Percentiles rank a stretch among this genome's conserved stretches.
Evolutionary conservation across 208 protist genomes (phyloP).

Genomic region (Endotrypanum monterogeii): DNA sequence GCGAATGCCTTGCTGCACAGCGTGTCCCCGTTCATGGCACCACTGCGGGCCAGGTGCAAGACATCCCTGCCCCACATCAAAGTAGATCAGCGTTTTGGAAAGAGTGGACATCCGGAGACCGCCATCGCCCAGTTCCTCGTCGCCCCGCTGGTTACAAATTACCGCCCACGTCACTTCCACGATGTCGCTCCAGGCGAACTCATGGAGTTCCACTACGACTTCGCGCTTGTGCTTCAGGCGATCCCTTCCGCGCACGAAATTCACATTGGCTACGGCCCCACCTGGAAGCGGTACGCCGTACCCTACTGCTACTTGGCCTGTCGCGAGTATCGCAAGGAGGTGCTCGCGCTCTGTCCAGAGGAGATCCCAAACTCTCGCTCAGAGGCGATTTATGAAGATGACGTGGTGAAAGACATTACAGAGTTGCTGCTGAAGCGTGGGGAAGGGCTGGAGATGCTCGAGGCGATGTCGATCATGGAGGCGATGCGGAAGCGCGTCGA

Average conservation of each 20-base stretch:
- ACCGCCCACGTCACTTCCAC: conserved; percentile 88
- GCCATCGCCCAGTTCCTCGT: conserved; percentile 88
- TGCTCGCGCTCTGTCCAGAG: conserved; percentile 80
- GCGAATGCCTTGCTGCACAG: conserved; percentile 84
- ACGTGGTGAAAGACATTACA: conserved; percentile 87
- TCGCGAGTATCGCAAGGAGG: conserved; percentile 77
- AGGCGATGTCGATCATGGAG: conserved; percentile 68
- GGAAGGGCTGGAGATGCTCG: conserved; percentile 72
- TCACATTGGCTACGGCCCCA: conserved; percentile 79
- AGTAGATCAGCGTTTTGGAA: conserved; percentile 89
- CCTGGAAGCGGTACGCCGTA: conserved; percentile 88
- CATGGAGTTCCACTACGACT: conserved; percentile 91
- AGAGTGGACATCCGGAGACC: conserved; percentile 81
- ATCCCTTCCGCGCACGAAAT: conserved; percentile 57
- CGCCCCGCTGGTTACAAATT: conserved; percentile 85
- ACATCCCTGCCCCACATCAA: conserved; percentile 89
- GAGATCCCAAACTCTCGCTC: conserved; percentile 84
- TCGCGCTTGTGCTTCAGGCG: conserved; percentile 68
- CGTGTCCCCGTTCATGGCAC: conserved; percentile 86
- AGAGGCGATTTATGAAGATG: conserved; percentile 84
- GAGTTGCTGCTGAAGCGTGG: conserved; percentile 72
- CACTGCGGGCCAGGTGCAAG: conserved; percentile 69
- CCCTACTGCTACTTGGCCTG: conserved; percentile 81
- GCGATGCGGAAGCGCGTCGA: conserved; percentile 80
- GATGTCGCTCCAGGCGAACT: conserved; percentile 84